Evolutionary conservation across 1,284 basidiomycete genomes (phyloP).

Genomic region (Volvariella surrecta): DNA sequence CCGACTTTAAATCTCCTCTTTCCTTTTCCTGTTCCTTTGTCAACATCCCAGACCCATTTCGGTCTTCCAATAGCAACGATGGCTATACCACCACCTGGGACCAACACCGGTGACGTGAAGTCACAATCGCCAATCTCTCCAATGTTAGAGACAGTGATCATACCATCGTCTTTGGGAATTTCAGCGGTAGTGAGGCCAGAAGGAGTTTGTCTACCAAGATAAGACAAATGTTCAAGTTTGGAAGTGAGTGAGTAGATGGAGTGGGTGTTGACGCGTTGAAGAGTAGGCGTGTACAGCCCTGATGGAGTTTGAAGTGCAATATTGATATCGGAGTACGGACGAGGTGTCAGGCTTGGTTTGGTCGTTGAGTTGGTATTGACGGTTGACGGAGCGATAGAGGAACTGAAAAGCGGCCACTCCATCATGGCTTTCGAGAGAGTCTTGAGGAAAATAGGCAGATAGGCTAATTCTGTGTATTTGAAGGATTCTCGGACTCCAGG

Average conservation of each 20-base stretch:
- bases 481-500: conserved; percentile 33
- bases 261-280: conserved; percentile 51
- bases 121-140: conserved; percentile 74
- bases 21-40: conserved; percentile 27
- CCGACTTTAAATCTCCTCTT: conserved; percentile 64
- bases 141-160: conserved; percentile 83
- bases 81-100: conserved; percentile 84
- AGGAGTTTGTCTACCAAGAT: conserved; percentile 59
- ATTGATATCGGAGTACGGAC: conserved; percentile 63
- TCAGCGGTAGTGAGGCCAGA: conserved; percentile 53
- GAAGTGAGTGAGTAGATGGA: conserved; percentile 63
- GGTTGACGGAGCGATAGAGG: conserved; percentile 47
- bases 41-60: conserved; percentile 74
- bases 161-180: conserved; percentile 65
- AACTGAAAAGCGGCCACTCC: conserved; percentile 78
- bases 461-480: conserved; percentile 63
- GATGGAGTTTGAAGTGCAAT: conserved; percentile 77
- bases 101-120: conserved; percentile 70
- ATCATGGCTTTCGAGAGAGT: conserved; percentile 66
- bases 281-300: conserved; percentile 82
- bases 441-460: conserved; percentile 84
- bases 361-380: conserved; percentile 14
- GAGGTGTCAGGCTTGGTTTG: conserved; percentile 61
- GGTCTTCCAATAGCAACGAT: conserved; percentile 87
- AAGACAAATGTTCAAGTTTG: conserved; percentile 50